Percentiles rank a stretch among this genome's conserved stretches.
These are phyloP conservation scores for Penicillium canescens DNA, from an alignment of 495 filamentous ascomycete genomes.

Conservation along the genomic window DNA sequence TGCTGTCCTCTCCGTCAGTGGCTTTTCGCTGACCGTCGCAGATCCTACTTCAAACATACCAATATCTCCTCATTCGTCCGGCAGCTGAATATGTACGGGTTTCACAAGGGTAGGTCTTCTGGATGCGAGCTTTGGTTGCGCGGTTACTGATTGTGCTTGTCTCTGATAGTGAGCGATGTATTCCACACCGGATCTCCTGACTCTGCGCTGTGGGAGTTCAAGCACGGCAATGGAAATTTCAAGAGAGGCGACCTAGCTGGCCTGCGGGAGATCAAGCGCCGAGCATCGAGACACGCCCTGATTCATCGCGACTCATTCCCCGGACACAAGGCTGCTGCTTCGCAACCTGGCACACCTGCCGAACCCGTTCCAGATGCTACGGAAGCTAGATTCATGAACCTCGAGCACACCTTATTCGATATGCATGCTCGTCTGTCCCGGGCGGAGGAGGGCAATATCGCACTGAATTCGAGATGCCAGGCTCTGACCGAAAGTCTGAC, in stretches of 20 bases:
- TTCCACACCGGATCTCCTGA: conserved; percentile 97
- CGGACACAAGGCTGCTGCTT: conserved; percentile 66
- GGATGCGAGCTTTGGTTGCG: neutral
- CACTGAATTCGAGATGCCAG: conserved; percentile 78
- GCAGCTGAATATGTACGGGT: conserved; percentile 99
- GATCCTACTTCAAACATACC: conserved; percentile 96
- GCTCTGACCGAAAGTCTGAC: conserved; percentile 77
- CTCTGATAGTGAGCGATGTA: conserved; percentile 83
- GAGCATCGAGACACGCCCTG: conserved; percentile 92
- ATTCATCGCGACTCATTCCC: conserved; percentile 95
- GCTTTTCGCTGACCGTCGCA: conserved; percentile 23
- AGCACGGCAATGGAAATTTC: conserved; percentile 97
- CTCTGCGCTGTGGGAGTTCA: conserved; percentile 97
- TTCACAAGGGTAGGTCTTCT: conserved; percentile 84
- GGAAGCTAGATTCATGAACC: conserved; percentile 70
- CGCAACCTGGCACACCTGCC: conserved; percentile 80
- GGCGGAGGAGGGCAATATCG: conserved; percentile 79
- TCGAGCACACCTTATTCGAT: conserved; percentile 85
- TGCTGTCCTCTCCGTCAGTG: conserved; percentile 16
- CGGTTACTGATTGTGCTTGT: conserved; percentile 11
- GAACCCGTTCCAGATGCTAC: conserved; percentile 76
- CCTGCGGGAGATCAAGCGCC: conserved; percentile 91
- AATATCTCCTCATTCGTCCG: conserved; percentile 98
- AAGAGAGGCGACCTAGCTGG: conserved; percentile 91
- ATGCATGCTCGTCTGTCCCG: conserved; percentile 72